These are phyloP conservation scores for Avicennia marina DNA, from an alignment of 257 asterid genomes.

Conservation along the genomic window DNA sequence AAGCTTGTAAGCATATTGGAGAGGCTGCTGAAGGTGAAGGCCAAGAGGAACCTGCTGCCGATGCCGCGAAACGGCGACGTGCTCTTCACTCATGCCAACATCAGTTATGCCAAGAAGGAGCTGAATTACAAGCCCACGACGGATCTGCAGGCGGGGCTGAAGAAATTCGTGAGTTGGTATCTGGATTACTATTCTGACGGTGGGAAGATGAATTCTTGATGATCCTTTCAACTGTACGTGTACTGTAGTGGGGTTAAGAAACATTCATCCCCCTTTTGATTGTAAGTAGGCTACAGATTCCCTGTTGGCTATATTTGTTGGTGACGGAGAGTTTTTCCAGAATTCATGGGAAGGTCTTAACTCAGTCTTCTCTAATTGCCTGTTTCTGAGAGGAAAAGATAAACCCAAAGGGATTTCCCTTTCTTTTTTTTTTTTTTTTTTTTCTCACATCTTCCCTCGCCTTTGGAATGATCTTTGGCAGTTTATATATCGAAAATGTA, in stretches of 20 bases:
- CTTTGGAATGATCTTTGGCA: not conserved
- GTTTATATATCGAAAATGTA: not conserved
- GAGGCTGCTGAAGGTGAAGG: constrained; percentile 28
- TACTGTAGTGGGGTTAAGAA: too few relatives aligned
- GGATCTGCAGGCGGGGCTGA: constrained; percentile 31
- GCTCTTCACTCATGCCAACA: constrained; percentile 35
- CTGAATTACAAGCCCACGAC: constrained; percentile 30
- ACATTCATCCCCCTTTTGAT: not conserved
- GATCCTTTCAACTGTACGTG: too few relatives aligned
- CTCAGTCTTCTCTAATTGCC: too few relatives aligned
- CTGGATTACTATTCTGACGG: constrained; percentile 22
- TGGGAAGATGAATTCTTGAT: constrained; percentile 22
- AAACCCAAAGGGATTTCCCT: not conserved
- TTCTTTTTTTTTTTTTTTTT: too few relatives aligned
- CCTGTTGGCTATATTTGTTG: not conserved
- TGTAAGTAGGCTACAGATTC: not conserved
- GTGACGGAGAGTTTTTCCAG: not conserved
- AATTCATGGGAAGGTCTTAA: too few relatives aligned
- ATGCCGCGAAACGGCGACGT: constrained; percentile 37
- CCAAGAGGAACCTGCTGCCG: constrained; percentile 25
- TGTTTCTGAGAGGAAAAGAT: not conserved
- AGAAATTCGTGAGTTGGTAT: constrained; percentile 32
- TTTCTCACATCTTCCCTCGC: too few relatives aligned
- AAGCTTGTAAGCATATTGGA: constrained; percentile 34
- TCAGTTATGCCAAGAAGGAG: constrained; percentile 32